Conservation (phyloP, 257 asterid species). For the Echium plantagineum region DNA sequence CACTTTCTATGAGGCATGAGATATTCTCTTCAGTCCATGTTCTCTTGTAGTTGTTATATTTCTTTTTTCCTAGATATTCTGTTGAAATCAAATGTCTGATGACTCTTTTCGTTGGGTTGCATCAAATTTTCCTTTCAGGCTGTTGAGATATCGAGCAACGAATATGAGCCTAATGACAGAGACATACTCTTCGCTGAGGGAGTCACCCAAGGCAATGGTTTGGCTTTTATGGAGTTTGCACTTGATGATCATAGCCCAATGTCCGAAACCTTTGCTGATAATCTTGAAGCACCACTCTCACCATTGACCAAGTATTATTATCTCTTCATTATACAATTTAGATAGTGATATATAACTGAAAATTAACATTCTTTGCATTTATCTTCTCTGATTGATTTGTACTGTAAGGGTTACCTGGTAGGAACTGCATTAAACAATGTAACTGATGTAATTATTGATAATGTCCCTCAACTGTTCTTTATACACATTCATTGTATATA, state of each 20-base stretch:
- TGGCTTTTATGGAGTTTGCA: slow-evolving; percentile 22
- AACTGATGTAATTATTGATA: not conserved
- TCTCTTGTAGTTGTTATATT: not conserved
- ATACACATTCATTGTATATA: no score
- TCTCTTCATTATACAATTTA: not conserved
- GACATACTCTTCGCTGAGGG: slow-evolving; percentile 23
- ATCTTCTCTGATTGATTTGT: not conserved
- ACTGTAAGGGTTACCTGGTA: no score
- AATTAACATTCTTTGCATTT: not conserved
- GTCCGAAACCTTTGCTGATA: slow-evolving; percentile 17
- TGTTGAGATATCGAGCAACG: slow-evolving; percentile 41
- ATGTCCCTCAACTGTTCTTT: no score
- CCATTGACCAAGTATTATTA: slow-evolving; percentile 29
- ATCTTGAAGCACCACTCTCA: slow-evolving; percentile 16
- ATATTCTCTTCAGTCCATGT: not conserved
- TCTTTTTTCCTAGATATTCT: not conserved
- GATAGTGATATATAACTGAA: not conserved
- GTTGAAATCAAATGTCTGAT: not conserved
- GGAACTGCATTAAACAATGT: not conserved
- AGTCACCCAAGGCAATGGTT: slow-evolving; percentile 19
- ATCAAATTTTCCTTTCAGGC: slow-evolving; percentile 26
- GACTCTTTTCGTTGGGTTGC: not conserved
- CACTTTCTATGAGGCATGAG: no score
- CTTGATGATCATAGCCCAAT: slow-evolving; percentile 20
- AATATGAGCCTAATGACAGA: slow-evolving; percentile 19